Conservation (phyloP, 495 filamentous ascomycete genomes). For the Hamigera avellanea region DNA sequence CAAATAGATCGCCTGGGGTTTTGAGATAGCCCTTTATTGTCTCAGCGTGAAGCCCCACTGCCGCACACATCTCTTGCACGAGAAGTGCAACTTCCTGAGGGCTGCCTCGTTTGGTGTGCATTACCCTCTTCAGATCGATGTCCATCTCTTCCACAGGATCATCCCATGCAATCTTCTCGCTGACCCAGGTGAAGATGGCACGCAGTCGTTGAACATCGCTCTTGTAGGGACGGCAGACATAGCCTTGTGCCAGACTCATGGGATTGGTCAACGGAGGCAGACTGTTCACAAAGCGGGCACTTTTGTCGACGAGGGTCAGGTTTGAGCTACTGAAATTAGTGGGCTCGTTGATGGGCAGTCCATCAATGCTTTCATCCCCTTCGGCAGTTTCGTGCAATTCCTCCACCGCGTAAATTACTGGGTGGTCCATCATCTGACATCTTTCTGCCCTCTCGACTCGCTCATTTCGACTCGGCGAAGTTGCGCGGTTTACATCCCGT, state of each 20-base stretch:
- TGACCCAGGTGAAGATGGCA: conserved; percentile 93
- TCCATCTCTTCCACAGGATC: conserved; percentile 67
- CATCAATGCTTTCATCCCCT: conserved; percentile 83
- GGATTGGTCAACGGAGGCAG: conserved; percentile 86
- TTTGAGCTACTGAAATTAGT: conserved; percentile 73
- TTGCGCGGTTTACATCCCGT: conserved; percentile 88
- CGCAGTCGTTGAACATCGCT: conserved; percentile 88
- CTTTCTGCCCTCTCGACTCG: conserved; percentile 75
- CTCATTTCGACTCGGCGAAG: conserved; percentile 83
- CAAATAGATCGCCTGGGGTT: conserved; percentile 70
- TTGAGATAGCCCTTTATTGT: conserved; percentile 84
- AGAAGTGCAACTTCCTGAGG: conserved; percentile 85
- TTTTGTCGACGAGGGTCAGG: conserved; percentile 83
- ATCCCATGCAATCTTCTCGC: conserved; percentile 94
- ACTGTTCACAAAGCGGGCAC: conserved; percentile 78
- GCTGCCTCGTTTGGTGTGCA: conserved; percentile 74
- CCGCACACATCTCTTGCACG: conserved; percentile 85
- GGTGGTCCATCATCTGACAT: conserved; percentile 88
- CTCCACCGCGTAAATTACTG: conserved; percentile 79
- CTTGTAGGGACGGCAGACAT: conserved; percentile 87
- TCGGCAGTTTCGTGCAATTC: conserved; percentile 74
- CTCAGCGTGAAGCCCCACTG: conserved; percentile 79
- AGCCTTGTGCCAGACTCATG: conserved; percentile 74
- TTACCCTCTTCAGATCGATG: conserved; percentile 71
- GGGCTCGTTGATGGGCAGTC: conserved; percentile 68